Percentiles rank a stretch among this genome's conserved stretches.
These are phyloP conservation scores for Torulaspora indica DNA, from an alignment of 805 yeast species.

Conservation along the genomic window DNA sequence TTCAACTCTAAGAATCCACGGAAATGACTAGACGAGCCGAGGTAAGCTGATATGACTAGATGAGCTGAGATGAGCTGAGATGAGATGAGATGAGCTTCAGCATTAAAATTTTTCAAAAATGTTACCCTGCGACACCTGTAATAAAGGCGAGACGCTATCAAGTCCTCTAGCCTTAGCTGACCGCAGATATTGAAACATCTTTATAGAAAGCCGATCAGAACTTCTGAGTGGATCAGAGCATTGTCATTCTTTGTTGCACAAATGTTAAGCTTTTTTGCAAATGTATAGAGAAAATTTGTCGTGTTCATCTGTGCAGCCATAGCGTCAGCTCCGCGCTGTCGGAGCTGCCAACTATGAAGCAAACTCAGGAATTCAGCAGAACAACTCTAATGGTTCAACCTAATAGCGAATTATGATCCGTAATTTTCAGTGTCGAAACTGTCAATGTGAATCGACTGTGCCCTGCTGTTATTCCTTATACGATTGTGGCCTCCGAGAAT, in stretches of 20 bases:
- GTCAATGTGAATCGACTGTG: slow-evolving; percentile 36
- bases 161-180: too few species aligned
- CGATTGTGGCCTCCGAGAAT: slow-evolving; percentile 34
- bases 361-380: too few species aligned
- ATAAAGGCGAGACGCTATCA: background rate
- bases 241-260: too few species aligned
- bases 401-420: background rate
- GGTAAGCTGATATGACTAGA: slow-evolving; percentile 27
- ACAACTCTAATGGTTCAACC: too few species aligned
- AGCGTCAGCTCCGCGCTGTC: too few species aligned
- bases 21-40: slow-evolving; percentile 12
- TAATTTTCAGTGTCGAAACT: slow-evolving; percentile 19
- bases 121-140: slow-evolving; percentile 1
- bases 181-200: too few species aligned
- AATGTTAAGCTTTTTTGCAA: too few species aligned
- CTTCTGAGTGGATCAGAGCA: too few species aligned
- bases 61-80: slow-evolving; percentile 26
- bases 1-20: background rate
- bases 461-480: slow-evolving; percentile 31
- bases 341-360: too few species aligned
- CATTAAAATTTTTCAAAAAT: slow-evolving; percentile 14
- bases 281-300: too few species aligned
- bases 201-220: too few species aligned
- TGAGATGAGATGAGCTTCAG: slow-evolving; percentile 19
- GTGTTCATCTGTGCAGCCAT: too few species aligned